Base-by-base conservation (phyloP, 805 yeast genomes). In the Candida sithepensis region DNA sequence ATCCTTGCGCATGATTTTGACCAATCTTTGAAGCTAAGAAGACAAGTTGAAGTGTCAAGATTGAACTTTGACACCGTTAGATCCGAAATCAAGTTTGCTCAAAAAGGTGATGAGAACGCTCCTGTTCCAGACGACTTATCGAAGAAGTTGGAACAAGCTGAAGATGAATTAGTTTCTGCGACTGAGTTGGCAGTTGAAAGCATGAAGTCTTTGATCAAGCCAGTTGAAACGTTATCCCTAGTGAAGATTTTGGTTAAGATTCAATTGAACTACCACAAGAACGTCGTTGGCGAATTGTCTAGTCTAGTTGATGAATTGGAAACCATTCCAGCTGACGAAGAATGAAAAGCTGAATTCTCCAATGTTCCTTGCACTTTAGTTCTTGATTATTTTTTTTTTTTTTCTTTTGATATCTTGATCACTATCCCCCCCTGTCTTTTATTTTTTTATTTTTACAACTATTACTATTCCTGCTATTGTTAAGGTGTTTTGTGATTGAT, bases 111-210 rank as follows among this genome's bases (percentile, higher is more conserved):
- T 39, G 61, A 61, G 37, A 73, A 72, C 39, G 66, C 75, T 39
- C 73, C 72, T 39, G 66, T 76, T 39, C 64, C 80, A 19, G 85
- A 79, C 45, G 72, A 70, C 38, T 73, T 82, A 54, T 70, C 71
- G 50, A 75, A 73, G 53, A 79, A 77, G 46, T 68, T 79, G 54
- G 82, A 81, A 49, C 63, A 69, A 16, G 73, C 73, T 50, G 96
- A 87, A 65, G 96, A 87, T 61, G 92, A 85, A 52, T 77, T 87
- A 54, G 94, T 87, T 32, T 78, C 82, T 55, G 88, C 89, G 22
- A 86, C 90, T 3, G 84, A 85, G 48, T 70, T 75, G 23, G 94
- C 96, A 0, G 94, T 85, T n/a, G 78, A 80, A 56, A 80, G 82
- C 45, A 85, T 87, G 94, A 81, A 84, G 64, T 79, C 75, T 54